Base-by-base conservation (phyloP, 192 early-diverging fungal genomes). In the Backusella psychrophila region DNA sequence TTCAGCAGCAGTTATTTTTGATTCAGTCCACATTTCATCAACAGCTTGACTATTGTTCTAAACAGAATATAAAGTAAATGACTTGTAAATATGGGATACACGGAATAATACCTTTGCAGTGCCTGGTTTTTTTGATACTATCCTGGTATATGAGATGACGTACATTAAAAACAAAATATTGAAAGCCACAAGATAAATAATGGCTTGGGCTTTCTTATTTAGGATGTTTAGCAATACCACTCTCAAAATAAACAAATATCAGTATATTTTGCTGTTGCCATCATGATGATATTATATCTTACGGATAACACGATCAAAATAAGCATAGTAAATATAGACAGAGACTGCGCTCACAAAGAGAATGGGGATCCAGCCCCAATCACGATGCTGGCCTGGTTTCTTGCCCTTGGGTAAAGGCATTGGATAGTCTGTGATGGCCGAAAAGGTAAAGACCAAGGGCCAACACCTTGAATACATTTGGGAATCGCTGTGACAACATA, bases 111-210 rank as follows among this genome's bases (percentile, higher is more conserved):
- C 46, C 33, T 79, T 67, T 23, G 86, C 80, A 19, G 80, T 78
- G 11, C 87, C 87, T 14, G 87, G 87, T 0, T 53, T 75, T 33
- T 73, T 71, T 49, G 71, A 72, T 23, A 89, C 72, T 39, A 83
- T 82, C 41, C 86, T 75, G 7, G 71, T 67, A 39, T 89, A 89
- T 2, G 85, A 85, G 19, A 81, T 66, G 31, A 82, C 74, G 17
- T 80, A 78, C 46, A 89, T 71, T 8, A 79, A 14, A 11, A 84
- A 71, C 4, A 84, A 49, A n/a, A 79, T 73, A 59, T 81, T 76
- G 38, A 75, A 78, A 0, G 82, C 49, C 6, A 80, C 78, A 26
- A 87, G 26, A 59, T 87, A 87, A 23, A 83, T 52, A 72, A 80
- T 80, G 23, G 75, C 75, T 65, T 76, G 74, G 5, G 46, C 15